phyloP scores from a whole-genome alignment of 441 rosid genomes.

The Lepidium campestre region DNA sequence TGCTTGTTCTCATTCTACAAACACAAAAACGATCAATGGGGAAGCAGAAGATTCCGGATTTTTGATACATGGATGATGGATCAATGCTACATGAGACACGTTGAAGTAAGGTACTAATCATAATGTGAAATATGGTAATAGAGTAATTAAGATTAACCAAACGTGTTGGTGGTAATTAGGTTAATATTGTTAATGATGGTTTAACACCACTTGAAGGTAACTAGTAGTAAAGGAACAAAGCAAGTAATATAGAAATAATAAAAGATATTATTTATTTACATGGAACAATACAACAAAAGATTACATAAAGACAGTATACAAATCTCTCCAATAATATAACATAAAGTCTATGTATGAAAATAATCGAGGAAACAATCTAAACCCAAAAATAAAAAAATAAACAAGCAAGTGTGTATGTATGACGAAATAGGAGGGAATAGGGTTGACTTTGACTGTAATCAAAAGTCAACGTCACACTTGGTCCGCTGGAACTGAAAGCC shows the following conservation, averaged over 20 bases:
- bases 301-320: not conserved
- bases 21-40: constrained; percentile 23
- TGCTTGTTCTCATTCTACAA: constrained; percentile 24
- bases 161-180: not conserved
- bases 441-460: constrained; percentile 10
- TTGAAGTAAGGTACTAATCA: not conserved
- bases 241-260: not conserved
- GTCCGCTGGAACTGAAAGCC: constrained; percentile 21
- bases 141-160: not conserved
- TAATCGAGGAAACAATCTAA: not conserved
- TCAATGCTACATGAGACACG: not conserved
- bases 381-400: not conserved
- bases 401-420: not conserved
- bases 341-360: not conserved
- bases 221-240: not conserved
- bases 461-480: constrained; percentile 50
- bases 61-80: constrained; percentile 28
- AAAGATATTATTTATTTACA: constrained; percentile 14
- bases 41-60: constrained; percentile 24
- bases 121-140: not conserved
- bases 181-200: not conserved
- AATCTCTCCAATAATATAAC: not conserved
- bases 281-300: not conserved
- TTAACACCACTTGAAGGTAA: no score
- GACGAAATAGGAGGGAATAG: not conserved